Evolutionary conservation across 805 yeast species (phyloP).

Genomic region (Candida arabinofermentans): DNA sequence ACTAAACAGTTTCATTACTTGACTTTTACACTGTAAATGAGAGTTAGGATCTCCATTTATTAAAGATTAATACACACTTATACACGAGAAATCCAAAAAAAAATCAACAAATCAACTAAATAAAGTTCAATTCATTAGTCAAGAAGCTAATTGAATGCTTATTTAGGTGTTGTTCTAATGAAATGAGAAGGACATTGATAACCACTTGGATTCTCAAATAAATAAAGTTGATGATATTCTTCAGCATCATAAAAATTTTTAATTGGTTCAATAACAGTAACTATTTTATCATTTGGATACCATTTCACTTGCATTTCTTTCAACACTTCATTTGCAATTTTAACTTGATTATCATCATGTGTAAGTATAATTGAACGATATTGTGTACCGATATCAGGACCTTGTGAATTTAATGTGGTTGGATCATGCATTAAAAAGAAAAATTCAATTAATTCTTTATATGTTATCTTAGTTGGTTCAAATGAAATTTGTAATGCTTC

Average conservation of each 20-base stretch:
- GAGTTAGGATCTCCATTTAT: no score
- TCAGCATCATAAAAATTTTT: slow-evolving; percentile 88
- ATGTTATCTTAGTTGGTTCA: slow-evolving; percentile 61
- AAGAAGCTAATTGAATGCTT: neutral
- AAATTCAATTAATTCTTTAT: slow-evolving; percentile 66
- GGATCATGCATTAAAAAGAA: slow-evolving; percentile 96
- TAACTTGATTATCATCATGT: slow-evolving; percentile 47
- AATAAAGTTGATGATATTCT: slow-evolving; percentile 83
- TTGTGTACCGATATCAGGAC: slow-evolving; percentile 86
- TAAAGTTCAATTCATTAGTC: neutral
- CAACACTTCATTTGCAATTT: slow-evolving; percentile 37
- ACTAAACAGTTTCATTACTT: no score
- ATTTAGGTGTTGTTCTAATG: slow-evolving; percentile 57
- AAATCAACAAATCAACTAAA: neutral
- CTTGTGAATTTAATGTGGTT: slow-evolving; percentile 77
- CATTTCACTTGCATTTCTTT: slow-evolving; percentile 64
- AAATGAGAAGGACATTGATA: slow-evolving; percentile 90
- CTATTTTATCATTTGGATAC: slow-evolving; percentile 67
- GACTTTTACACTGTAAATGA: no score
- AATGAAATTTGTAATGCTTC: slow-evolving; percentile 82
- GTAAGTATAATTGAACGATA: slow-evolving; percentile 81
- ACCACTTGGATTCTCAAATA: slow-evolving; percentile 77
- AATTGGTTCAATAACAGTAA: slow-evolving; percentile 66
- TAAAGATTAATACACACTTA: no score
- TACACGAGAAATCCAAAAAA: neutral